Conservation (phyloP, 2,329 filamentous ascomycete genomes). For the Alternaria brassicae region DNA sequence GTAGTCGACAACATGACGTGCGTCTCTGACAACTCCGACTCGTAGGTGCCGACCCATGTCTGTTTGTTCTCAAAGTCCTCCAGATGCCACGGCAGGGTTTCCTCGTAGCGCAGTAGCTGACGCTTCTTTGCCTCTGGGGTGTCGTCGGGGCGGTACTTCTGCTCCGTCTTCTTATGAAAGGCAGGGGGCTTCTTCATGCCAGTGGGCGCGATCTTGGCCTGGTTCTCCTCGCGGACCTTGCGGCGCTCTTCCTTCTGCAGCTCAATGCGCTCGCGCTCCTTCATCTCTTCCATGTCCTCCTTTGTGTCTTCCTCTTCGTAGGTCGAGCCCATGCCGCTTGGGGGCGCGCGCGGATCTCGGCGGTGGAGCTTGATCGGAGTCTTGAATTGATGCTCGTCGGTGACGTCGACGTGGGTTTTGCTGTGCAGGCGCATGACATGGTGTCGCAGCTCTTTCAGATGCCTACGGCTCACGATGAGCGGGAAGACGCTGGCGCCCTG, state of each 20-base stretch:
- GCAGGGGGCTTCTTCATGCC: slow-evolving; percentile 70
- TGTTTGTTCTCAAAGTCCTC: slow-evolving; percentile 97
- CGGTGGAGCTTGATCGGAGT: slow-evolving; percentile 88
- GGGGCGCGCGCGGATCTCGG: slow-evolving; percentile 75
- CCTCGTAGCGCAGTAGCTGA: slow-evolving; percentile 79
- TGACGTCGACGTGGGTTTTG: slow-evolving; percentile 67
- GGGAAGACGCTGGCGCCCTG: slow-evolving; percentile 55
- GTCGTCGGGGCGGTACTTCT: slow-evolving; percentile 82
- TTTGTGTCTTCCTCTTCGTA: slow-evolving; percentile 63
- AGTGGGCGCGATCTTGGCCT: slow-evolving; percentile 91
- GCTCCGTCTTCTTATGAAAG: slow-evolving; percentile 80
- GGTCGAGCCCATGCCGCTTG: slow-evolving; percentile 54
- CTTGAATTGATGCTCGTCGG: slow-evolving; percentile 83
- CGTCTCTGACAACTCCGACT: slow-evolving; percentile 81
- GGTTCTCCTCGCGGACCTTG: slow-evolving; percentile 82
- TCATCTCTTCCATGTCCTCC: slow-evolving; percentile 71
- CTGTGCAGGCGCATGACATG: slow-evolving; percentile 83
- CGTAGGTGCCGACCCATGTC: slow-evolving; percentile 90
- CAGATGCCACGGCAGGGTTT: slow-evolving; percentile 93
- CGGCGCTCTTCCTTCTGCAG: slow-evolving; percentile 76
- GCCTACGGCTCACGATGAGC: slow-evolving; percentile 82
- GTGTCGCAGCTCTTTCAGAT: slow-evolving; percentile 78
- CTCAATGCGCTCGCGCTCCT: slow-evolving; percentile 66
- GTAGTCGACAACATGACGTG: slow-evolving; percentile 75
- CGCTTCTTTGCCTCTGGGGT: slow-evolving; percentile 74